Percentiles rank a stretch among this genome's conserved stretches.
Conservation (phyloP, 345 rosid species). For the Boechera divaricarpa region DNA sequence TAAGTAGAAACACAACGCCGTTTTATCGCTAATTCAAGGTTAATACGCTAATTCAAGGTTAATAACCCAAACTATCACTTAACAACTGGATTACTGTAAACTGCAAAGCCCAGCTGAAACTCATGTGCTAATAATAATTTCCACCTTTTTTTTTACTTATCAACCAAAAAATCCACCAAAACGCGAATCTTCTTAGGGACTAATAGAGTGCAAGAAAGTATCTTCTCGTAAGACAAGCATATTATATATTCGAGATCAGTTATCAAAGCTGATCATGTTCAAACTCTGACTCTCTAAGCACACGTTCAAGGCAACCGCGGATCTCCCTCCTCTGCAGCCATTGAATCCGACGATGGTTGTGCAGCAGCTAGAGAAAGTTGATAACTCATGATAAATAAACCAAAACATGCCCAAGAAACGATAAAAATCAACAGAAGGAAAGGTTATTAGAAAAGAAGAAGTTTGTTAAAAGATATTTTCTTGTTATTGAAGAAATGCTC, state of each 20-base stretch:
- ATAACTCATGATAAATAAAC: neutral
- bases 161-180: neutral
- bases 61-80: neutral
- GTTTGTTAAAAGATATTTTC: too few relatives aligned
- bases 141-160: neutral
- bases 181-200: neutral
- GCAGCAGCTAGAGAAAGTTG: conserved; percentile 34
- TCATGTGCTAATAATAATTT: neutral
- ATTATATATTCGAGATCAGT: conserved; percentile 11
- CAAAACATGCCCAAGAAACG: conserved; percentile 6
- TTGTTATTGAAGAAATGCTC: too few relatives aligned
- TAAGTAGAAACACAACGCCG: too few relatives aligned
- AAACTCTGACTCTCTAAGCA: conserved; percentile 13
- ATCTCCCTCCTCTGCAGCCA: conserved; percentile 39
- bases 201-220: conserved; percentile 14
- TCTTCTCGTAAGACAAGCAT: conserved; percentile 17
- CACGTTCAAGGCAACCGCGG: conserved; percentile 29
- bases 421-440: neutral
- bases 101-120: neutral
- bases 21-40: too few relatives aligned
- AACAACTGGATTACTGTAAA: neutral
- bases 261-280: conserved; percentile 34
- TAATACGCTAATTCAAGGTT: neutral
- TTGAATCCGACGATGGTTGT: conserved; percentile 24
- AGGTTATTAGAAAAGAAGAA: too few relatives aligned